Base-by-base conservation (phyloP, 2,329 filamentous ascomycete genomes). In the Ceratocystis alfenasii region DNA sequence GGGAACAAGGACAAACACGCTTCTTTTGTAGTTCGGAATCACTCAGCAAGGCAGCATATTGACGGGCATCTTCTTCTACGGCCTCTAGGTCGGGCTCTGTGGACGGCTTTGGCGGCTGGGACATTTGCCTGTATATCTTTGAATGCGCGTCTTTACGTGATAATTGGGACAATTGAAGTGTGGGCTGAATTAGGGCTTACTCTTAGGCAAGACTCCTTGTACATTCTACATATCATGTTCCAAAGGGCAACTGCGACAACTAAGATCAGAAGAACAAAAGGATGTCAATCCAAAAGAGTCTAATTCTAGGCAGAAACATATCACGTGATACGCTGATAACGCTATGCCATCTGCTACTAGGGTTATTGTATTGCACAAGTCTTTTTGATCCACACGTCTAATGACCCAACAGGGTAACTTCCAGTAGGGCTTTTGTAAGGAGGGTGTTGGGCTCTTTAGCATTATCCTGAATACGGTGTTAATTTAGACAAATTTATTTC, bases 11-110 rank as follows among this genome's bases (percentile, higher is more conserved):
- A 59, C 55, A n/a, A 10, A 62, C 70, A 66, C 65, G 79, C 79
- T 79, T 78, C 62, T 77, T 74, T 6, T 81, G 74, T 2, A 81
- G 70, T 33, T 81, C 78, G 22, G 77, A 72, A 1, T 75, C 72
- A 0, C 74, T 75, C 65, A 77, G 73, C 0, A 73, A 72, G 0
- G 72, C 70, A 4, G 74, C 75, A 69, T 84, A 84, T 68, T 84
- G 82, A 1, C 78, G 75, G 60, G 77, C 72, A 61, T 84, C 81
- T 69, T 84, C 82, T 8, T 77, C 75, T 30, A 74, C 69, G 0
- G 80, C 81, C 41, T 75, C 76, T 2, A 74, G 73, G 66, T 78
- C 74, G 1, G 74, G 72, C 22, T 36, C 30, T 59, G 28, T n/a
- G 28, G 12, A 41, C 36, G 55, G 15, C 0, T 36, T 36, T n/a